Base-by-base conservation (phyloP, 2,329 filamentous ascomycete species). In the Thelonectria olida region DNA sequence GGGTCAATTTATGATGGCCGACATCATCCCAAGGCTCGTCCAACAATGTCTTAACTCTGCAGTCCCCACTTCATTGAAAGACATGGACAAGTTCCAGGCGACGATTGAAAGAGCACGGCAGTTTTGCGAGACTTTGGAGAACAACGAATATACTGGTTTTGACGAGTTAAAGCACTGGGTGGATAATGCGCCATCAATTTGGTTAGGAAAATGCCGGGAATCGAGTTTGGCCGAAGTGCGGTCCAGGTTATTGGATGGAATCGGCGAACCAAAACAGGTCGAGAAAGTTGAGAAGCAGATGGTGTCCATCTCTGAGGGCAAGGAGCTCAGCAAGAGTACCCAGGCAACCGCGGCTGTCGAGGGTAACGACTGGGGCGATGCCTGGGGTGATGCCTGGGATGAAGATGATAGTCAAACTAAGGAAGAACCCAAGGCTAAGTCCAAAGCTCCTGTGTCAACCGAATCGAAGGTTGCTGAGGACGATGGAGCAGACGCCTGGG, bases 241-340 rank as follows among this genome's bases (percentile, higher is more conserved):
- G 22, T 85, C 79, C 19, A 85, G 90, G 45, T 83, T 97, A 2
- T 84, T 88, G 4, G 80, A 81, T 52, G 92, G 90, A 1, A 84
- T 95, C 38, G 89, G 89, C 8, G 78, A 82, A 23, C 84, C 89
- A 13, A 90, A 87, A 67, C 82, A 85, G 45, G 93, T 97, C 1
- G 93, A 97, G 75, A 88, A 91, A 69, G 83, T 96, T 1, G 95
- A 98, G 76, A 96, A 90, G 49, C 90, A 96, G 71, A 88, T 90
- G 74, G 84, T 97, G 0, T 89, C 89, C 2, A 84, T 85, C 49
- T 81, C 82, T 0, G 88, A 90, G 65, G 90, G 92, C 53, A 86
- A 87, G 56, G 83, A 90, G 62, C 81, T 93, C 36, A 79, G 85
- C 34, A 72, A 71, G 27, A 83, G 85, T 1, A 86, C 83, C 20